Evolutionary conservation across 116 monocot species (phyloP).

Genomic region (Cymodocea nodosa): DNA sequence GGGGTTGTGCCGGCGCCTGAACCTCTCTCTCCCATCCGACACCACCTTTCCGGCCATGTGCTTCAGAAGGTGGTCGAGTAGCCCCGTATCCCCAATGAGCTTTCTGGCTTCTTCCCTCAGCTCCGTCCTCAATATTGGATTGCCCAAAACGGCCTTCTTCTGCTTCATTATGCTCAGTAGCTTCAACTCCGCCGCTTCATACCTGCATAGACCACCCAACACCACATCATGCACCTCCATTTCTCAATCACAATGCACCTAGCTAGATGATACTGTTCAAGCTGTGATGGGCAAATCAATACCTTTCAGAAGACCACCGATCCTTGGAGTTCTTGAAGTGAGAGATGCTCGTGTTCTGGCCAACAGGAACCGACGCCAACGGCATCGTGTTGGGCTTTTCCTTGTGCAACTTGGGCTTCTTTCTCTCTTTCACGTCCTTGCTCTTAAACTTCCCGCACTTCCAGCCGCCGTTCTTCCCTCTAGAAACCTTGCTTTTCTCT

Average conservation of each 20-base stretch:
- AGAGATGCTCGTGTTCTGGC: neutral
- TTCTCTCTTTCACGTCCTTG: conserved; percentile 1
- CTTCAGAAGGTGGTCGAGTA: conserved; percentile 85
- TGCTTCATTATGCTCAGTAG: conserved; percentile 63
- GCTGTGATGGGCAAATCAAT: neutral
- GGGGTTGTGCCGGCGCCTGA: conserved; percentile 70
- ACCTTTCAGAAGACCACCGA: conserved; percentile 49
- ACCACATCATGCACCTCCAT: neutral
- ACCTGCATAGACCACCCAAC: conserved; percentile 18
- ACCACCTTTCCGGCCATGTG: conserved; percentile 84
- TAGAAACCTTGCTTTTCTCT: neutral
- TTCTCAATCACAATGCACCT: neutral
- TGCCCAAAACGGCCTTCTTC: conserved; percentile 46
- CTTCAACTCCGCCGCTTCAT: conserved; percentile 60
- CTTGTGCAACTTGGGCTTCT: neutral
- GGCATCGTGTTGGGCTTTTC: neutral
- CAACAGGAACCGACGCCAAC: neutral
- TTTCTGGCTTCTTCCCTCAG: conserved; percentile 76
- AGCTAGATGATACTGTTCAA: neutral
- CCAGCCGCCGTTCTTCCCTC: conserved; percentile 2
- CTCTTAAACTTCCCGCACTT: conserved; percentile 8
- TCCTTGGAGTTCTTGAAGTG: conserved; percentile 13
- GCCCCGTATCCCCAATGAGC: conserved; percentile 86
- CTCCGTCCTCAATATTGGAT: conserved; percentile 39
- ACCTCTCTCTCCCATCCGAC: conserved; percentile 39